phyloP scores from a whole-genome alignment of 2,329 filamentous ascomycete genomes.

The Apiospora rasikravindrae region DNA sequence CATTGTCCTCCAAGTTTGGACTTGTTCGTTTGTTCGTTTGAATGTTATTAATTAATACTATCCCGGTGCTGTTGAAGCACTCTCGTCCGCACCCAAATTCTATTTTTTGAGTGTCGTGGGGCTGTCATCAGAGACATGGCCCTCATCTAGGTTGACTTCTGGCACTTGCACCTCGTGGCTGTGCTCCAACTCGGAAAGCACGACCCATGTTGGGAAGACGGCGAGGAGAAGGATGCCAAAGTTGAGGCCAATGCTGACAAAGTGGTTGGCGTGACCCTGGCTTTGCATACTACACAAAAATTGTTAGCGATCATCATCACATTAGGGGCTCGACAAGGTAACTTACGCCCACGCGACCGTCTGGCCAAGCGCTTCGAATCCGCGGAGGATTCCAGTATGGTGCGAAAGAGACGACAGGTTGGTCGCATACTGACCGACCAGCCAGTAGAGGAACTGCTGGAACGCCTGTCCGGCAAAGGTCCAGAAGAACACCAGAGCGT shows the following conservation, averaged over 20 bases:
- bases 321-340: not conserved
- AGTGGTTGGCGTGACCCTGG: constrained; percentile 38
- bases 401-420: constrained; percentile 38
- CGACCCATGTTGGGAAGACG: constrained; percentile 37
- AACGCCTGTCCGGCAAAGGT: constrained; percentile 38
- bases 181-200: constrained; percentile 37
- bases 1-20: not conserved
- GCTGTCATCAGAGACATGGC: constrained; percentile 1
- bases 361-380: constrained; percentile 39
- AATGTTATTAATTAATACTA: not conserved
- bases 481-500: constrained; percentile 38
- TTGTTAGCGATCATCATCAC: not conserved
- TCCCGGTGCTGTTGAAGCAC: constrained; percentile 10
- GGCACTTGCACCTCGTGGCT: constrained; percentile 33
- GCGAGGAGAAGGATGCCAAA: constrained; percentile 38
- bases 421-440: constrained; percentile 39
- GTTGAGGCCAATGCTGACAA: constrained; percentile 40
- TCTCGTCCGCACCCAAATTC: not conserved
- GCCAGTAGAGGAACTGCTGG: constrained; percentile 41
- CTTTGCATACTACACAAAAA: constrained; percentile 35
- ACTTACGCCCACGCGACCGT: constrained; percentile 40
- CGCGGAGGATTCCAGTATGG: constrained; percentile 38
- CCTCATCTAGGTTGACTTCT: constrained; percentile 6
- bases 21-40: not conserved
- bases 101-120: constrained; percentile 5